Percentiles rank a stretch among this genome's conserved stretches.
These are phyloP conservation scores for Emydomyces testavorans DNA, from an alignment of 2,329 filamentous ascomycete genomes.

Conservation along the genomic window DNA sequence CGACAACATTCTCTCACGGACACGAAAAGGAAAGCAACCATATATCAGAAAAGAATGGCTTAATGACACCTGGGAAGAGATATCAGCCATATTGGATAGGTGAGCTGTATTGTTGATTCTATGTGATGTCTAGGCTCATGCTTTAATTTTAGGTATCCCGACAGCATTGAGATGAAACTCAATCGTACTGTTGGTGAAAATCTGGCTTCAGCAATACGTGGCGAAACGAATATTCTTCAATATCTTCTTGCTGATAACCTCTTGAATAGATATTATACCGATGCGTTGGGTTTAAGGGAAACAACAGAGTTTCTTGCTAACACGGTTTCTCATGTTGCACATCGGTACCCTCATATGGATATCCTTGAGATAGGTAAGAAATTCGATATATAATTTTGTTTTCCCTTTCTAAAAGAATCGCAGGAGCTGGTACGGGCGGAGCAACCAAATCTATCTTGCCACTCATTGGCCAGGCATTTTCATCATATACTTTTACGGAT, in stretches of 20 bases:
- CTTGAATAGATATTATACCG: conserved; percentile 15
- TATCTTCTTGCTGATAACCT: conserved; percentile 6
- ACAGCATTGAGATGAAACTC: conserved; percentile 5
- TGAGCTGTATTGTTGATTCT: not conserved
- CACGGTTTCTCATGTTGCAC: conserved; percentile 27
- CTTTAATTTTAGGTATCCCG: conserved; percentile 18
- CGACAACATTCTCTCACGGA: not conserved
- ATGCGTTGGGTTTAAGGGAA: conserved; percentile 8
- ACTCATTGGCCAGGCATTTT: conserved; percentile 23
- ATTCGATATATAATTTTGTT: conserved; percentile 12
- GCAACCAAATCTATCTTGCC: conserved; percentile 31
- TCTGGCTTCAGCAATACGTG: conserved; percentile 24
- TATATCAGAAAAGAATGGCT: conserved; percentile 13
- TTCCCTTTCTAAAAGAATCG: conserved; percentile 16
- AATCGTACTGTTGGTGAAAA: conserved; percentile 20
- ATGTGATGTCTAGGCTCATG: not conserved
- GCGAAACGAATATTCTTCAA: conserved; percentile 27
- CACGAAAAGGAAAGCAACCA: conserved; percentile 6
- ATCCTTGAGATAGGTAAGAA: conserved; percentile 32
- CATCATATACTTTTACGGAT: conserved; percentile 39
- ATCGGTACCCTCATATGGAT: conserved; percentile 35
- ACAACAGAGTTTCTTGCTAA: conserved; percentile 21
- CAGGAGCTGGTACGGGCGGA: conserved; percentile 37
- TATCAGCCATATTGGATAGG: not conserved
- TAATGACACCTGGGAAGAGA: conserved; percentile 13